Percentiles rank a stretch among this genome's conserved stretches.
Evolutionary conservation across 2,329 filamentous ascomycete species (phyloP).

Genomic region (Sodiomyces alkalinus): DNA sequence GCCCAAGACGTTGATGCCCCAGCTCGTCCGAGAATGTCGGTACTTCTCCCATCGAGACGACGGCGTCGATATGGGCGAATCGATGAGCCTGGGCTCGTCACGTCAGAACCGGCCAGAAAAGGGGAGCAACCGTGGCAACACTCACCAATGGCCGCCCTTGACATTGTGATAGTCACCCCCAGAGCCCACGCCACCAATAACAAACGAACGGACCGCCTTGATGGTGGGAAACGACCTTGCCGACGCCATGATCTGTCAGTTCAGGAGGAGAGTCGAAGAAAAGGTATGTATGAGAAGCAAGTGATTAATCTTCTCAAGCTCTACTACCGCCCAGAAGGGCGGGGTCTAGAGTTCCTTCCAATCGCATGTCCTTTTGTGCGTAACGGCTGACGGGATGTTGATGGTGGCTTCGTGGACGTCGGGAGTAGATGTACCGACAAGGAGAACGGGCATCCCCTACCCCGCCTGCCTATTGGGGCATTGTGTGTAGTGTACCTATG

Average conservation of each 20-base stretch:
- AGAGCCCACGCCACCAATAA: slow-evolving; percentile 47
- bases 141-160: slow-evolving; percentile 52
- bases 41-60: slow-evolving; percentile 86
- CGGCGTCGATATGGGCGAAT: slow-evolving; percentile 82
- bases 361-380: too few relatives aligned
- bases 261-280: neutral
- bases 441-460: neutral
- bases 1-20: slow-evolving; percentile 90
- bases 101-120: neutral
- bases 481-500: too few relatives aligned
- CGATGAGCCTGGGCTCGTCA: slow-evolving; percentile 54
- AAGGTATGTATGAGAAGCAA: too few relatives aligned
- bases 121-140: neutral
- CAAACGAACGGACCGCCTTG: slow-evolving; percentile 57
- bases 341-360: too few relatives aligned
- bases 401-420: neutral
- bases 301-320: too few relatives aligned
- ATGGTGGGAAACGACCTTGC: slow-evolving; percentile 53
- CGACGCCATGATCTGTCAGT: slow-evolving; percentile 23
- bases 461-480: too few relatives aligned
- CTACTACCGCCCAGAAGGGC: too few relatives aligned
- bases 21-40: slow-evolving; percentile 73
- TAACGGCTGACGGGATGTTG: neutral
- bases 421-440: slow-evolving; percentile 1
- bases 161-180: slow-evolving; percentile 88